Evolutionary conservation across 2,329 filamentous ascomycete species (phyloP), one percentile per base, ranked within the genome.

Genomic region (Teratosphaeria destructans): DNA sequence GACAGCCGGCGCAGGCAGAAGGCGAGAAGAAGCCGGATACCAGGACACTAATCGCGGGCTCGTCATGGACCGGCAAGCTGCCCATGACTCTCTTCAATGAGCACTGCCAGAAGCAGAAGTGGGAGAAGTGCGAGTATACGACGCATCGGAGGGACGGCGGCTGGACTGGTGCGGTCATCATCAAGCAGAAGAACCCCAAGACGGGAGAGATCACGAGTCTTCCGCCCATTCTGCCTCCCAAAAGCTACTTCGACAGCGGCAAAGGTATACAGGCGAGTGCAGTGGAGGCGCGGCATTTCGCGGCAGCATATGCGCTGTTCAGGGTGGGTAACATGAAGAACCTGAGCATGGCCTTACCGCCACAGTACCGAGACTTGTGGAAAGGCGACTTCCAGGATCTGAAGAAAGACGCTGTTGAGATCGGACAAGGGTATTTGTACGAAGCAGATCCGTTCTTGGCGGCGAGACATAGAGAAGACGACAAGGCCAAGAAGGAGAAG

Each of bases 31-130:
- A 82, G 66, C 82, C 83, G 49, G 79, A 83, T 55, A 82, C 81
- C 26, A 78, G 82, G 74, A 90, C 95, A 67, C 78, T 99, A 65
- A 95, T 99, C 70, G 94, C 91, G 52, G 94, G 94, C 55, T 85
- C 90, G 60, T 96, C 91, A 66, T 99, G 94, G 94, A 99, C 94
- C 0, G 94, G 94, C 49, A 99, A 99, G 73, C 78, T 99, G 35
- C 94, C 94, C 1, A 89, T 96, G 64, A 96, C 95, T 71, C 81
- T 97, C 68, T 83, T 97, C 64, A 90, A 89, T 39, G 94, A 97
- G 78, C 89, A 95, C 75, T 96, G 92, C 69, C 91, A 96, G 76
- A 95, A 93, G 74, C 89, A 95, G 73, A 90, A 90, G 72, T 99
- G 94, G 94, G 89, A 90, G 65, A 93, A 87, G 72, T 93, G 93